Evolutionary conservation across 2,329 filamentous ascomycete species (phyloP).

Genomic region (Chaetomiaceae sp.): DNA sequence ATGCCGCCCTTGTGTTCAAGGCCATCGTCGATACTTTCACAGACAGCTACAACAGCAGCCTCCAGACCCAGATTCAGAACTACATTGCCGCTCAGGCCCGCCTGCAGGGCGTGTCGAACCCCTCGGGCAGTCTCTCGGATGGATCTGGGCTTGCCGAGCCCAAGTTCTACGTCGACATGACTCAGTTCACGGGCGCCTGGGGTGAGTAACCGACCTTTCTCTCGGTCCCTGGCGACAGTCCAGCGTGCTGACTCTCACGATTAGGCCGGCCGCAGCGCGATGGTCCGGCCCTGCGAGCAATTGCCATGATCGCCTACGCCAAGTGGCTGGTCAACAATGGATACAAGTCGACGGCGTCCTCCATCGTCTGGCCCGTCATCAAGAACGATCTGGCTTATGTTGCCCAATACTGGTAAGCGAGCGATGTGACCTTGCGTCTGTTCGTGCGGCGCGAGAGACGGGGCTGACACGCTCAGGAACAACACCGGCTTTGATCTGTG

Average conservation of each 20-base stretch:
- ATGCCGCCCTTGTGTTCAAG: constrained; percentile 68
- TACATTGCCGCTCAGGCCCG: constrained; percentile 65
- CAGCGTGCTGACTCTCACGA: no score
- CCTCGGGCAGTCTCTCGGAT: constrained; percentile 55
- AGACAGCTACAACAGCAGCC: constrained; percentile 50
- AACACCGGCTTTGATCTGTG: constrained; percentile 69
- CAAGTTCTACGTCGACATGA: constrained; percentile 64
- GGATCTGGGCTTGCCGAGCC: constrained; percentile 62
- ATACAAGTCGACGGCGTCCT: constrained; percentile 51
- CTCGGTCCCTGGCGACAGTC: no score
- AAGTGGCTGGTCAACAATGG: constrained; percentile 67
- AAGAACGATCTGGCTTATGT: constrained; percentile 73
- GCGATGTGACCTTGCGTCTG: neutral
- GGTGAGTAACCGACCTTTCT: no score
- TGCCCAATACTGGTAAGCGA: constrained; percentile 61
- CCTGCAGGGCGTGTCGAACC: constrained; percentile 64
- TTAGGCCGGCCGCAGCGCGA: constrained; percentile 77
- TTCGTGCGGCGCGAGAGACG: no score
- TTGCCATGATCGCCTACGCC: constrained; percentile 66
- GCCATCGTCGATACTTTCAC: constrained; percentile 61
- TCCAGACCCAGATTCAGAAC: constrained; percentile 63
- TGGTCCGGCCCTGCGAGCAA: constrained; percentile 72
- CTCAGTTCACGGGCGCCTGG: constrained; percentile 64
- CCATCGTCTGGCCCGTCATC: constrained; percentile 67
- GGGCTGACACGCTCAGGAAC: no score